phyloP scores from a whole-genome alignment of 768 basidiomycete species.

The Phaeotremella skinneri region DNA sequence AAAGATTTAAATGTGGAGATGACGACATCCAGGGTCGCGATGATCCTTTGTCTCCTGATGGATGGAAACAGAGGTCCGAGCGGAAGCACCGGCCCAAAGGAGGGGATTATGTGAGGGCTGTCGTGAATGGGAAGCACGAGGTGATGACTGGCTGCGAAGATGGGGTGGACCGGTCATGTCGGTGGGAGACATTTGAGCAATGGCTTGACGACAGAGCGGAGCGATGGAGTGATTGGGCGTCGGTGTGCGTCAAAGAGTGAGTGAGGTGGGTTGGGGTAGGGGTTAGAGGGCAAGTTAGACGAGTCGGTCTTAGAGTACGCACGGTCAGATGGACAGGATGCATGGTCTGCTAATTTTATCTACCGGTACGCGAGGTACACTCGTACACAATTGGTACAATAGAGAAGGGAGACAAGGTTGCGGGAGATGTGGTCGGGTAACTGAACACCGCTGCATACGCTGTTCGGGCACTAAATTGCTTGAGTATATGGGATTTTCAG shows the following conservation, averaged over 20 bases:
- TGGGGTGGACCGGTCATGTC: slow-evolving; percentile 48
- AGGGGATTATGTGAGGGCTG: slow-evolving; percentile 47
- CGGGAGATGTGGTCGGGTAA: no score
- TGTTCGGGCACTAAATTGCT: no score
- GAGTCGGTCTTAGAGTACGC: background rate
- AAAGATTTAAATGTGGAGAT: slow-evolving; percentile 44
- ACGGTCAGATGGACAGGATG: no score
- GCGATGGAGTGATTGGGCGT: slow-evolving; percentile 42
- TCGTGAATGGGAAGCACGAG: slow-evolving; percentile 53
- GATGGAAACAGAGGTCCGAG: slow-evolving; percentile 4
- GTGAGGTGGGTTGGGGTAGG: background rate
- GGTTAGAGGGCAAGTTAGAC: background rate
- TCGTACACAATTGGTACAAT: no score
- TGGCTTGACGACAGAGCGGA: slow-evolving; percentile 40
- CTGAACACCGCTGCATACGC: no score
- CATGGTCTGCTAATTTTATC: no score
- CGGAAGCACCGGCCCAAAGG: slow-evolving; percentile 13
- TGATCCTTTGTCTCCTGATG: background rate
- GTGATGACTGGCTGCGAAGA: slow-evolving; percentile 50
- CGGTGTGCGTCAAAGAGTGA: slow-evolving; percentile 30
- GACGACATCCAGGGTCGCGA: background rate
- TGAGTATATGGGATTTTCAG: no score
- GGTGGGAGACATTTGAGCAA: slow-evolving; percentile 42
- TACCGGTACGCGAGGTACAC: no score
- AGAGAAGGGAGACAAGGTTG: no score